phyloP scores from a whole-genome alignment of 331 rosid species.

The Malus hybrid region DNA sequence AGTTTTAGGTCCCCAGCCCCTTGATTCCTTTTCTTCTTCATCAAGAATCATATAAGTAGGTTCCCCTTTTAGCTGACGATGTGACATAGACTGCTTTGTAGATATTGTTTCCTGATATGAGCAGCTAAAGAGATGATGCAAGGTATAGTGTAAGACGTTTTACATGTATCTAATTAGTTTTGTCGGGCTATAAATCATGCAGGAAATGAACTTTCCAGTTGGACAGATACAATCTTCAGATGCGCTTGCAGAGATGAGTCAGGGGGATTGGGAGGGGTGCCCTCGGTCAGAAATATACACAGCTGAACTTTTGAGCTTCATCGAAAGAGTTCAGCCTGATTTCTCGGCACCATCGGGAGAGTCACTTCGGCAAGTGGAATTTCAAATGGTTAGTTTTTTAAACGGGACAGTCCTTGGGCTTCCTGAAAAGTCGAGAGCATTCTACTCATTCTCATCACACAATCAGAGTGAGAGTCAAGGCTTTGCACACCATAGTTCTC shows the following conservation, averaged over 20 bases:
- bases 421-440: slow-evolving; percentile 67
- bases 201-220: slow-evolving; percentile 68
- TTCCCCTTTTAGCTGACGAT: neutral
- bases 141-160: slow-evolving; percentile 10
- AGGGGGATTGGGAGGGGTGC: slow-evolving; percentile 97
- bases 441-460: slow-evolving; percentile 34
- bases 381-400: slow-evolving; percentile 72
- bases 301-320: slow-evolving; percentile 58
- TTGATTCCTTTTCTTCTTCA: neutral
- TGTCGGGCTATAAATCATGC: slow-evolving; percentile 3
- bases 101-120: neutral
- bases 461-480: slow-evolving; percentile 56
- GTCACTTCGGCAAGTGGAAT: slow-evolving; percentile 90
- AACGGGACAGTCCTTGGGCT: slow-evolving; percentile 60
- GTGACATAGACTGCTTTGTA: neutral
- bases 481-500: slow-evolving; percentile 51
- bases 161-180: neutral
- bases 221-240: slow-evolving; percentile 75
- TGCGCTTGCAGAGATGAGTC: slow-evolving; percentile 84
- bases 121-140: neutral
- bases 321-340: slow-evolving; percentile 85
- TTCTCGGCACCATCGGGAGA: slow-evolving; percentile 95
- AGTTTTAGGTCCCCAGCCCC: neutral
- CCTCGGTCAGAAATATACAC: slow-evolving; percentile 79
- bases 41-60: neutral